Conservation (phyloP, 2,329 filamentous ascomycete species). For the Neopestalotiopsis sp. region DNA sequence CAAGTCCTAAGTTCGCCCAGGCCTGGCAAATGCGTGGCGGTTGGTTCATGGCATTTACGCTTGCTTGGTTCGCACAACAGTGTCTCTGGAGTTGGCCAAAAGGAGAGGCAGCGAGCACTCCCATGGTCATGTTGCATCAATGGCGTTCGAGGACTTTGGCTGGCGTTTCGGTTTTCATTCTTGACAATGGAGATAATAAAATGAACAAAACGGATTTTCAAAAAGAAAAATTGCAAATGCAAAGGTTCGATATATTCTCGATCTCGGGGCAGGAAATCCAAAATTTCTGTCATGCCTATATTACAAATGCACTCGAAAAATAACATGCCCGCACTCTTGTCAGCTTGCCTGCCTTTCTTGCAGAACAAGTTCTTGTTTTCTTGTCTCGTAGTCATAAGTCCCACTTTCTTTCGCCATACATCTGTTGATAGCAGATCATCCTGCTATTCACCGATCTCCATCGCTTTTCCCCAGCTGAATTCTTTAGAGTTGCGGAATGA, state of each 20-base stretch:
- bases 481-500: too few species aligned
- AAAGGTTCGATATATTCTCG: slow-evolving; percentile 4
- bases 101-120: background rate
- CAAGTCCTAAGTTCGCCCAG: slow-evolving; percentile 14
- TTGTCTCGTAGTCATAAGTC: background rate
- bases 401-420: too few species aligned
- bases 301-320: background rate
- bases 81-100: background rate
- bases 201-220: background rate
- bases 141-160: slow-evolving; percentile 13
- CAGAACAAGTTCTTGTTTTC: background rate
- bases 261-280: background rate
- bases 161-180: slow-evolving; percentile 12
- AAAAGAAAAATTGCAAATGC: background rate
- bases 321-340: background rate
- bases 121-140: slow-evolving; percentile 1
- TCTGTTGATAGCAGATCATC: too few species aligned
- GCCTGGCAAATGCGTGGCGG: background rate
- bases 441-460: too few species aligned
- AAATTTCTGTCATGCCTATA: background rate
- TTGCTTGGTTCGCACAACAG: background rate
- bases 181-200: background rate
- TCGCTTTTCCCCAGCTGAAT: too few species aligned
- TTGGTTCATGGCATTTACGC: background rate
- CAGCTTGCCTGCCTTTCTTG: background rate